Evolutionary conservation across 1,139 yeast species (phyloP).

Genomic region (Protomyces arabidopsidicola): DNA sequence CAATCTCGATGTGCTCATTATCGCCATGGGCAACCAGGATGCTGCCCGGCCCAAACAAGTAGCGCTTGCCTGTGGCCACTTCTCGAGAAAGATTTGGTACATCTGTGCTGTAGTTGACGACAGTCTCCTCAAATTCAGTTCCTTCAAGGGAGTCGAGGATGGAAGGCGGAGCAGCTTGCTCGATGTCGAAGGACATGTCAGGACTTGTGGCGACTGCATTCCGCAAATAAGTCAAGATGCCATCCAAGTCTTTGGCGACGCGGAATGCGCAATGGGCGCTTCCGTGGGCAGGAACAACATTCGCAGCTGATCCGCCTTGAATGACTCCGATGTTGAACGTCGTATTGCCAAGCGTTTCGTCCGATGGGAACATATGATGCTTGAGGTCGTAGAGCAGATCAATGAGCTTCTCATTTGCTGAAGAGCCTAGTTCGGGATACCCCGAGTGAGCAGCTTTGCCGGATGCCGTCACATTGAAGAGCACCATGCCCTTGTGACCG

Average conservation of each 20-base stretch:
- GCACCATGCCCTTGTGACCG: conserved; percentile 61
- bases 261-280: conserved; percentile 51
- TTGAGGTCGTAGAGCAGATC: conserved; percentile 48
- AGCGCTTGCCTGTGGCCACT: conserved; percentile 43
- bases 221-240: conserved; percentile 43
- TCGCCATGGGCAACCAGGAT: conserved; percentile 64
- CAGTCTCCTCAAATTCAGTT: conserved; percentile 17
- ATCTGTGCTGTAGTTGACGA: conserved; percentile 52
- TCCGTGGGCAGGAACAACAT: conserved; percentile 61
- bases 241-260: conserved; percentile 49
- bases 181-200: conserved; percentile 17
- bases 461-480: conserved; percentile 44
- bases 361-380: conserved; percentile 46
- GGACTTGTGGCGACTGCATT: conserved; percentile 38
- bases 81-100: conserved; percentile 46
- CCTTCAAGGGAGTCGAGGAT: conserved; percentile 17
- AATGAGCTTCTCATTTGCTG: conserved; percentile 56
- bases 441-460: conserved; percentile 65
- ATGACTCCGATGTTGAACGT: conserved; percentile 59
- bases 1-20: conserved; percentile 52
- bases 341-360: conserved; percentile 55
- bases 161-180: conserved; percentile 17
- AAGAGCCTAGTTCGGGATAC: conserved; percentile 63
- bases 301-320: conserved; percentile 58
- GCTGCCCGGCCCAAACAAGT: conserved; percentile 66